Evolutionary conservation across 2,329 filamentous ascomycete genomes (phyloP), one percentile per base, ranked within the genome.

Genomic region (Microdochium bolleyi): DNA sequence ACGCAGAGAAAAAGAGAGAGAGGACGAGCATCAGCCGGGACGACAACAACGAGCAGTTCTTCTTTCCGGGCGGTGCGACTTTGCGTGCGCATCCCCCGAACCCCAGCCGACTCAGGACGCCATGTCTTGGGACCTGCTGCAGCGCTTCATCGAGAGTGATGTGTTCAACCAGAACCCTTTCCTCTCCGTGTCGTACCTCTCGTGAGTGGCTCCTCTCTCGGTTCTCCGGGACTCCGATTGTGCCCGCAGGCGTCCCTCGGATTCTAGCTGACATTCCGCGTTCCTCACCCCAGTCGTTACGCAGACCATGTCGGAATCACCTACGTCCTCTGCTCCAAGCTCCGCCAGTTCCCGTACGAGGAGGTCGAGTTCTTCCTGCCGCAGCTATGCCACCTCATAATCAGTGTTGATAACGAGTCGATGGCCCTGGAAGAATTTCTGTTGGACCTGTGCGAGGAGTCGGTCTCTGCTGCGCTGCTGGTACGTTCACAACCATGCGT

Each of bases 351-450:
- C 67, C 87, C 87, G 58, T 94, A 92, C 73, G 87, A 91, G 75
- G 88, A 94, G 72, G 92, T 94, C 67, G 89, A 94, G 72, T 94
- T 94, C 83, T 94, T 92, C 76, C 80, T 94, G 50, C 89, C 89
- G 57, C 87, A 90, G 75, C 76, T 94, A 76, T 94, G 89, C 68
- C 89, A 94, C 73, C 83, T 94, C 58, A 84, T 92, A 72, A 88
- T 94, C 65, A 92, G 87, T 70, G 82, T 92, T 68, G 84, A 92
- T 75, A 94, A 92, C 71, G 89, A 94, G 76, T 92, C 88, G 60
- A 92, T 94, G 88, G 89, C 89, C 49, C 71, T 94, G 70, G 89
- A 94, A 72, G 89, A 94, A 73, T 94, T 92, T 67, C 79, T 94
- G 62, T 74, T 92, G 64, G 89, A 94, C 69, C 73, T 94, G 55